Evolutionary conservation across 352 stramenopile genomes (phyloP).

Genomic region (Phytophthora palmivora): DNA sequence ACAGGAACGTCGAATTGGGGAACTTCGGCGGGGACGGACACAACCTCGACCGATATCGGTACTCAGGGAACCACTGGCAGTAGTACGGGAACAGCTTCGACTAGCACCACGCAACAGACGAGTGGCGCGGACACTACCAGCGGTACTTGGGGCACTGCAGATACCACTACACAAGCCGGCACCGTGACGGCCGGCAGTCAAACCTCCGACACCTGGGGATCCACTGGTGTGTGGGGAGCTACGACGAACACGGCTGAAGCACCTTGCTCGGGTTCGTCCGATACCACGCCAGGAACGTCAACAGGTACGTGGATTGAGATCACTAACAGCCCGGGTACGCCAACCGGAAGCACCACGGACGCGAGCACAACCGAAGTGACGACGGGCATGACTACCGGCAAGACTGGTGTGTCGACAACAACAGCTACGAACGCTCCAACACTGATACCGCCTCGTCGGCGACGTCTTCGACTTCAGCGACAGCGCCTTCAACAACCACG

Average conservation of each 20-base stretch:
- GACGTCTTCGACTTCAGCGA: conserved; percentile 9
- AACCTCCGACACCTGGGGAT: too few species aligned
- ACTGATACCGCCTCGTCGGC: too few species aligned
- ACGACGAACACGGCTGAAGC: conserved; percentile 14
- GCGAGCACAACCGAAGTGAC: conserved; percentile 3
- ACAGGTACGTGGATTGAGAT: conserved; percentile 29
- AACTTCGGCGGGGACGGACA: too few species aligned
- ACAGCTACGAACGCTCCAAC: too few species aligned
- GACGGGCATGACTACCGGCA: conserved; percentile 8
- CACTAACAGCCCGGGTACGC: conserved; percentile 28
- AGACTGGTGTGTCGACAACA: conserved; percentile 20
- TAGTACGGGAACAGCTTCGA: too few species aligned
- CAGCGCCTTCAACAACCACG: conserved; percentile 2
- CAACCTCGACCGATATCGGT: too few species aligned
- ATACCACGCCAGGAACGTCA: conserved; percentile 16
- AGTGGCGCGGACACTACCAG: too few species aligned
- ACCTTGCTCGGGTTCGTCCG: conserved; percentile 27
- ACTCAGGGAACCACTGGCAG: too few species aligned
- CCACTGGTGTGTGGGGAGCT: conserved; percentile 3
- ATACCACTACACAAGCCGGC: too few species aligned
- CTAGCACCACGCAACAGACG: too few species aligned
- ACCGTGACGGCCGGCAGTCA: too few species aligned
- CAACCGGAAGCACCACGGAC: conserved; percentile 11
- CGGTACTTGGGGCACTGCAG: background rate
- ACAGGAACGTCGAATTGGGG: too few species aligned